Evolutionary conservation across 2,329 filamentous ascomycete genomes (phyloP).

Genomic region (Aureobasidium sp.): DNA sequence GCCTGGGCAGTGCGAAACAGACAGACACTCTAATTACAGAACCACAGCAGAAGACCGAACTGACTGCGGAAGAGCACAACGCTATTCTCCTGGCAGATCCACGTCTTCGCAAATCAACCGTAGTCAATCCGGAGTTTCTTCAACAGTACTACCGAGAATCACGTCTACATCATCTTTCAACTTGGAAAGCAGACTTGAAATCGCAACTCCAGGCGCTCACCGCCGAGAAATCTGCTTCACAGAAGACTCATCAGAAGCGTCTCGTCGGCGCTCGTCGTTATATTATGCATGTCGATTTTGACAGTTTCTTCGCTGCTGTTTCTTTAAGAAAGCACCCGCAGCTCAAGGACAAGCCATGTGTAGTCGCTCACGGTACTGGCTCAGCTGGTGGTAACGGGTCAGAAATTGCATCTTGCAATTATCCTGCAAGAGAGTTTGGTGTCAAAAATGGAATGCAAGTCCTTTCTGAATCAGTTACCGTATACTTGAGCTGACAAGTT

Average conservation of each 20-base stretch:
- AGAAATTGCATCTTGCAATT: conserved; percentile 97
- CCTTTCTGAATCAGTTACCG: not conserved
- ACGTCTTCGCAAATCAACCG: conserved; percentile 77
- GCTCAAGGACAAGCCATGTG: conserved; percentile 69
- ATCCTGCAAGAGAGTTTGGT: conserved; percentile 76
- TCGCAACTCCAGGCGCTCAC: conserved; percentile 76
- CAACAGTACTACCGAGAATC: conserved; percentile 95
- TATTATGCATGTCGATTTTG: conserved; percentile 93
- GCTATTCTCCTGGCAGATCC: conserved; percentile 77
- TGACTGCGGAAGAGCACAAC: conserved; percentile 93
- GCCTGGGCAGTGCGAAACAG: not conserved
- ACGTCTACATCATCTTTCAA: conserved; percentile 86
- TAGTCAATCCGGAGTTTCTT: conserved; percentile 86
- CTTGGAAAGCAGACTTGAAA: conserved; percentile 94
- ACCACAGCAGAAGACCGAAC: conserved; percentile 31
- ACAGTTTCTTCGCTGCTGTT: conserved; percentile 96
- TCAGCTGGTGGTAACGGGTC: conserved; percentile 52
- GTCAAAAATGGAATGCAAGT: conserved; percentile 83
- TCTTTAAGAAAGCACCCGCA: conserved; percentile 74
- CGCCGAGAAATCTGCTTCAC: conserved; percentile 55
- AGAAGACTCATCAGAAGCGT: conserved; percentile 46
- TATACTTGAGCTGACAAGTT: not conserved
- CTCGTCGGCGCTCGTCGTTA: conserved; percentile 65
- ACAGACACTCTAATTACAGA: conserved; percentile 14
- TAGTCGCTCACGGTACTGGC: conserved; percentile 80